Percentiles rank a stretch among this genome's conserved stretches.
Conservation (phyloP, 2,329 filamentous ascomycete species). For the Torrubiella hemipterigena region DNA sequence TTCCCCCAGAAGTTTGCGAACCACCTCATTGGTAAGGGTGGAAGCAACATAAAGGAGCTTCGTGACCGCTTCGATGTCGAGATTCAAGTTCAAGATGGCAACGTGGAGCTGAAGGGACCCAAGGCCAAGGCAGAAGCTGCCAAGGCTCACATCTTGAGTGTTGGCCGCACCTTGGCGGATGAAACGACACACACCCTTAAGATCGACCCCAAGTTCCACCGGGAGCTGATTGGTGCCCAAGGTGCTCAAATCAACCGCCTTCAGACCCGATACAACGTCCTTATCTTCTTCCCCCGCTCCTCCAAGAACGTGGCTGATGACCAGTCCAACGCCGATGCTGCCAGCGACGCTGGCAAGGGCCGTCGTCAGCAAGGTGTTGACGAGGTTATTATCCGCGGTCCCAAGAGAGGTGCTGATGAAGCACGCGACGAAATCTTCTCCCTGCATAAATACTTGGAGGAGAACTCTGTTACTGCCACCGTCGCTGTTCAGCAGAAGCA, state of each 20-base stretch:
- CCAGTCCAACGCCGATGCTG: slow-evolving; percentile 54
- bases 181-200: slow-evolving; percentile 80
- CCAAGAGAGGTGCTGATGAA: slow-evolving; percentile 84
- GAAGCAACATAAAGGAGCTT: slow-evolving; percentile 53
- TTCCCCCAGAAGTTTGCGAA: slow-evolving; percentile 94
- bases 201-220: slow-evolving; percentile 87
- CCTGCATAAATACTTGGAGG: slow-evolving; percentile 77
- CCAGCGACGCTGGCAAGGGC: slow-evolving; percentile 53
- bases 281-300: slow-evolving; percentile 80
- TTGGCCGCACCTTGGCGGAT: slow-evolving; percentile 78
- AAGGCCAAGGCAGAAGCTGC: slow-evolving; percentile 87
- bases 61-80: slow-evolving; percentile 57
- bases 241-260: slow-evolving; percentile 84
- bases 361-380: slow-evolving; percentile 67
- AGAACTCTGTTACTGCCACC: slow-evolving; percentile 69
- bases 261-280: slow-evolving; percentile 84
- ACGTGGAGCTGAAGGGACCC: slow-evolving; percentile 90
- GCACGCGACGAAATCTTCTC: slow-evolving; percentile 85
- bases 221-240: slow-evolving; percentile 81
- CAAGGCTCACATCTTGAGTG: slow-evolving; percentile 65
- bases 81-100: slow-evolving; percentile 85
- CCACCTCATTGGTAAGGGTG: slow-evolving; percentile 60
- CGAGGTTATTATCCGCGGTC: slow-evolving; percentile 83
- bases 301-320: slow-evolving; percentile 56
- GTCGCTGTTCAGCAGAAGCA: slow-evolving; percentile 85